Evolutionary conservation across 495 filamentous ascomycete species (phyloP).

Genomic region (Podospora comata): DNA sequence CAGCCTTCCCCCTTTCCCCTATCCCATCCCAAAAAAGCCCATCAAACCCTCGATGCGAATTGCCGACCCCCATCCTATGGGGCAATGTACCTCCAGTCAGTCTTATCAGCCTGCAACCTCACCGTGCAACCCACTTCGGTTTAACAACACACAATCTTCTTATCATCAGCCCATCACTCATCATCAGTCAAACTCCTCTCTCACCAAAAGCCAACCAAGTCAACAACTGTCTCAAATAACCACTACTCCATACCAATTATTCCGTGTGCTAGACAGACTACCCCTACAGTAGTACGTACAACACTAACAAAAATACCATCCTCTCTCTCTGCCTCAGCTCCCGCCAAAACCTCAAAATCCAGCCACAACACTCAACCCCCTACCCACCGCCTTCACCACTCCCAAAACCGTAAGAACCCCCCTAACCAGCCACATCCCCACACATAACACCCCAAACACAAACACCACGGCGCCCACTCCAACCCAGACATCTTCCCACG

Average conservation of each 20-base stretch:
- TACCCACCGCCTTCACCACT: slow-evolving; percentile 13
- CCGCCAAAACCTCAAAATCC: slow-evolving; percentile 17
- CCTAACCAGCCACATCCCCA: slow-evolving; percentile 22
- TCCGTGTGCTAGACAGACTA: not conserved
- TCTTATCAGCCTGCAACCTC: slow-evolving; percentile 1
- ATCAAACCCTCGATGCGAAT: not conserved
- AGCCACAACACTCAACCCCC: slow-evolving; percentile 19
- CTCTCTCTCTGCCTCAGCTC: too few relatives aligned
- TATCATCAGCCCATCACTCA: not conserved
- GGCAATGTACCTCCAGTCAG: not conserved
- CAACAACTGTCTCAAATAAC: not conserved
- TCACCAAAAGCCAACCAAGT: too few relatives aligned
- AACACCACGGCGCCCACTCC: slow-evolving; percentile 28
- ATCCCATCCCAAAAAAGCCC: not conserved
- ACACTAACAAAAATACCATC: not conserved
- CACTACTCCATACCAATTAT: slow-evolving; percentile 7
- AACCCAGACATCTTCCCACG: slow-evolving; percentile 23
- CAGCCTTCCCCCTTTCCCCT: too few relatives aligned
- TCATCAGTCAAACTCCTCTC: not conserved
- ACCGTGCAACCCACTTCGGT: not conserved
- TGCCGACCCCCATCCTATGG: slow-evolving; percentile 1
- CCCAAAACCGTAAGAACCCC: slow-evolving; percentile 17
- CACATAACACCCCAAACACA: slow-evolving; percentile 18
- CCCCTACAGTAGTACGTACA: not conserved
- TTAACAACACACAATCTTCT: not conserved